These are phyloP conservation scores for Globisporangium nagaii DNA, from an alignment of 352 stramenopile species.

Conservation along the genomic window DNA sequence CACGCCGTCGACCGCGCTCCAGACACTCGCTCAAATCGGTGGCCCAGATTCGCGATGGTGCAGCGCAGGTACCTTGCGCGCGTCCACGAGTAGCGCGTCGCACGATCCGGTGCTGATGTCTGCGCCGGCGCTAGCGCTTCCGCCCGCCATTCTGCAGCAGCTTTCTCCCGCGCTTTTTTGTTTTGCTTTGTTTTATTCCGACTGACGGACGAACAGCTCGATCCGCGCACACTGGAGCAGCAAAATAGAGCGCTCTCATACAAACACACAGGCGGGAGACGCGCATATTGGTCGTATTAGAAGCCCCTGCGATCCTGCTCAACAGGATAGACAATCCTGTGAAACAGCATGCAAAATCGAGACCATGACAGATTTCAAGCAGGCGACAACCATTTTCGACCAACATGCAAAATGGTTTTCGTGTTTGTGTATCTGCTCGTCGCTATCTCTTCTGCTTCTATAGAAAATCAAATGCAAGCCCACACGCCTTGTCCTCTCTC, in stretches of 20 bases:
- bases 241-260: slow-evolving; percentile 5
- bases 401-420: too few species aligned
- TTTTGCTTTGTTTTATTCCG: not conserved
- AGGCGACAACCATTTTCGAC: too few species aligned
- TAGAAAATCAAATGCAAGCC: not conserved
- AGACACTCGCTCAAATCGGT: too few species aligned
- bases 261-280: not conserved
- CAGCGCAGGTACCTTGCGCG: slow-evolving; percentile 41
- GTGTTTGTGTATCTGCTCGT: too few species aligned
- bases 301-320: not conserved
- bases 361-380: too few species aligned
- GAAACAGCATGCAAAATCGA: not conserved
- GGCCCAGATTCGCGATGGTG: too few species aligned
- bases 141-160: not conserved
- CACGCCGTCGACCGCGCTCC: too few species aligned
- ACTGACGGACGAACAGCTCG: not conserved
- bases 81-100: slow-evolving; percentile 27
- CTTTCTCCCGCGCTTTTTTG: not conserved
- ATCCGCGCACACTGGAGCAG: too few species aligned
- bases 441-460: too few species aligned
- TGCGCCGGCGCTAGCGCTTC: too few species aligned
- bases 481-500: not conserved
- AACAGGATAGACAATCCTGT: not conserved
- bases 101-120: slow-evolving; percentile 8
- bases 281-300: not conserved